These are phyloP conservation scores for Cucurbita argyrosperma DNA, from an alignment of 306 rosid species.

Conservation along the genomic window DNA sequence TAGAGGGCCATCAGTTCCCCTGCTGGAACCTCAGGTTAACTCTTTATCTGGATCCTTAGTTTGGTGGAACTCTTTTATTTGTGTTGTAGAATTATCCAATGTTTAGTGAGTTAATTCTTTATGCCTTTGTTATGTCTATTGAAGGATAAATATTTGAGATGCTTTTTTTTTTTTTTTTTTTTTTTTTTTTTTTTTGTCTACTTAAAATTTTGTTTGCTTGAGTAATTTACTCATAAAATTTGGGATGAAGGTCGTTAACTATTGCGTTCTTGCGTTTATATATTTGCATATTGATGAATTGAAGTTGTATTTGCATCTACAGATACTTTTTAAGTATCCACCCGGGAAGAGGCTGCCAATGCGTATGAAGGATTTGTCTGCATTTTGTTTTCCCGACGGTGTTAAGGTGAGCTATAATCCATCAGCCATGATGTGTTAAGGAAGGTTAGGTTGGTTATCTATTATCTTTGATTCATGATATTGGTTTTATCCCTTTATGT, in stretches of 20 bases:
- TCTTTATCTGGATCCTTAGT: slow-evolving; percentile 12
- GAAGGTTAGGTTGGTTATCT: slow-evolving; percentile 26
- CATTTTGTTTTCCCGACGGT: slow-evolving; percentile 83
- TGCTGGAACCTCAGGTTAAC: slow-evolving; percentile 84
- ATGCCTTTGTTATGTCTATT: background rate
- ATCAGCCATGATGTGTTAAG: slow-evolving; percentile 7
- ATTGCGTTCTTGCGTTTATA: background rate
- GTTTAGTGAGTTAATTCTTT: background rate
- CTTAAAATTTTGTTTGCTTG: background rate
- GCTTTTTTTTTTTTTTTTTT: background rate
- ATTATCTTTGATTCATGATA: slow-evolving; percentile 11
- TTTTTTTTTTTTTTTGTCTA: background rate
- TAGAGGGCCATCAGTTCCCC: slow-evolving; percentile 35
- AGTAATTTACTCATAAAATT: background rate
- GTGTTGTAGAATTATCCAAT: background rate
- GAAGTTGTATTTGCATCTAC: slow-evolving; percentile 7
- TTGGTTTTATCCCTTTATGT: background rate
- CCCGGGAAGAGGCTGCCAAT: slow-evolving; percentile 51
- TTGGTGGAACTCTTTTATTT: background rate
- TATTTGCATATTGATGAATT: background rate
- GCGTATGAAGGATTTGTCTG: slow-evolving; percentile 61
- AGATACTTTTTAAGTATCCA: slow-evolving; percentile 86
- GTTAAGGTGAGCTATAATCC: slow-evolving; percentile 54
- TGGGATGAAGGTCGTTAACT: background rate
- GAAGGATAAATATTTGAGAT: background rate